A percentile compares a stretch with the other conserved stretches of the same genome.
These are phyloP conservation scores for Ogataea nitratoaversa DNA, from an alignment of 805 yeast species.

Conservation along the genomic window DNA sequence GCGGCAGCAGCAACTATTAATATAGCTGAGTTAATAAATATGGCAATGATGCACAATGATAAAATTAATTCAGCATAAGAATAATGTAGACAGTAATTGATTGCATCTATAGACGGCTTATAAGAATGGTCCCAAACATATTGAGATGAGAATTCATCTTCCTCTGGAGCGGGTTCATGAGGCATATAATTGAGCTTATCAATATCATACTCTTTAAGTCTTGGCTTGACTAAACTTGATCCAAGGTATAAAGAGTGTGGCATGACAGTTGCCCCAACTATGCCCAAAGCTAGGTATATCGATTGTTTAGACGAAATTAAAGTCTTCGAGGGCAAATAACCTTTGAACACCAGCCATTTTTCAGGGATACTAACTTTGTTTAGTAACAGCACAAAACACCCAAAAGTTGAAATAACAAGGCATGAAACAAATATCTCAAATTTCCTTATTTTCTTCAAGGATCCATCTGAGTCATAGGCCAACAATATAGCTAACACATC, in stretches of 20 bases:
- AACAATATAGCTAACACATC: conserved; percentile 77
- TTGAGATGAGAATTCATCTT: conserved; percentile 13
- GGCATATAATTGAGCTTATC: conserved; percentile 24
- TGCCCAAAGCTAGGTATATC: conserved; percentile 72
- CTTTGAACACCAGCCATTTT: conserved; percentile 49
- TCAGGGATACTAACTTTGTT: conserved; percentile 54
- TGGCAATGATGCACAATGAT: conserved; percentile 73
- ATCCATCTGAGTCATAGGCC: conserved; percentile 75
- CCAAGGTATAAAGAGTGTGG: conserved; percentile 87
- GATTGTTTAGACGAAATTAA: conserved; percentile 60
- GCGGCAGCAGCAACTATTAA: conserved; percentile 80
- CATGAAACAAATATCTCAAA: conserved; percentile 74
- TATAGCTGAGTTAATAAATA: conserved; percentile 83
- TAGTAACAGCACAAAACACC: conserved; percentile 71
- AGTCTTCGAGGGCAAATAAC: conserved; percentile 64
- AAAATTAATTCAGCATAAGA: conserved; percentile 68
- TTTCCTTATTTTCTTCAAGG: conserved; percentile 66
- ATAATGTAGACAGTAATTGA: conserved; percentile 64
- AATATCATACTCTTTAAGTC: conserved; percentile 70
- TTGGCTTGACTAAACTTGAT: conserved; percentile 81
- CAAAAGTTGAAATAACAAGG: conserved; percentile 68
- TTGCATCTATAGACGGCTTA: conserved; percentile 69
- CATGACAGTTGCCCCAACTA: conserved; percentile 93
- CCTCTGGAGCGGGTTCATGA: conserved; percentile 14
- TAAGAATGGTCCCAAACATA: conserved; percentile 40